Conservation (phyloP, 306 rosid genomes). For the Lathyrus aphaca region DNA sequence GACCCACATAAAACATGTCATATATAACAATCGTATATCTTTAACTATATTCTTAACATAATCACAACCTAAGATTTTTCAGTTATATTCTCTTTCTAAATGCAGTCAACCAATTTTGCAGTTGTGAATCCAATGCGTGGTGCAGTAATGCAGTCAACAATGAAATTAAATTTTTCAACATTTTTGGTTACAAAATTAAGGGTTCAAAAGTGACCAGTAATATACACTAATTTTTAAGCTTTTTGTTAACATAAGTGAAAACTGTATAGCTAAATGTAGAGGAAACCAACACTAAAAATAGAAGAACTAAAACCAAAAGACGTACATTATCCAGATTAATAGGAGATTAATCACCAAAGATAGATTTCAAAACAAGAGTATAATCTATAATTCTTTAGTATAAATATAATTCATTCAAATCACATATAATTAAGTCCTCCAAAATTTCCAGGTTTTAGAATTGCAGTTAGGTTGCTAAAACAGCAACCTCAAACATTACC, state of each 20-base stretch:
- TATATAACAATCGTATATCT: neutral
- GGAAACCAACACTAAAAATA: constrained; percentile 9
- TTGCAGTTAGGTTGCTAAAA: constrained; percentile 33
- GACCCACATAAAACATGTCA: neutral
- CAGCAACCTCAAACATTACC: neutral
- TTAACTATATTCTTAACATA: neutral
- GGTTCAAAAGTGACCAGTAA: constrained; percentile 12
- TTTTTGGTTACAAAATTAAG: neutral
- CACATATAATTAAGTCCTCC: neutral
- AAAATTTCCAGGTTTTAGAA: constrained; percentile 8
- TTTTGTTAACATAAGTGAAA: neutral
- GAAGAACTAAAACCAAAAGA: neutral
- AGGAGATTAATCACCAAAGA: constrained; percentile 24
- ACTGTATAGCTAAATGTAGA: constrained; percentile 25
- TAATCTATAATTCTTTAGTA: neutral
- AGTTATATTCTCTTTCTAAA: neutral
- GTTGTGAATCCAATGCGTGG: neutral
- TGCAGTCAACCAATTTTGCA: too few relatives aligned
- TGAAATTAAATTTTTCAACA: neutral
- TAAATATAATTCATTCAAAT: constrained; percentile 10
- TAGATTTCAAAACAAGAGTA: neutral
- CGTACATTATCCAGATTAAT: constrained; percentile 1
- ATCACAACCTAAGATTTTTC: neutral
- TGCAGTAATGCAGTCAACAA: neutral
- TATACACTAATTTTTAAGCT: neutral